Base-by-base conservation (phyloP, 257 asterid species). In the Solanum piurae region DNA sequence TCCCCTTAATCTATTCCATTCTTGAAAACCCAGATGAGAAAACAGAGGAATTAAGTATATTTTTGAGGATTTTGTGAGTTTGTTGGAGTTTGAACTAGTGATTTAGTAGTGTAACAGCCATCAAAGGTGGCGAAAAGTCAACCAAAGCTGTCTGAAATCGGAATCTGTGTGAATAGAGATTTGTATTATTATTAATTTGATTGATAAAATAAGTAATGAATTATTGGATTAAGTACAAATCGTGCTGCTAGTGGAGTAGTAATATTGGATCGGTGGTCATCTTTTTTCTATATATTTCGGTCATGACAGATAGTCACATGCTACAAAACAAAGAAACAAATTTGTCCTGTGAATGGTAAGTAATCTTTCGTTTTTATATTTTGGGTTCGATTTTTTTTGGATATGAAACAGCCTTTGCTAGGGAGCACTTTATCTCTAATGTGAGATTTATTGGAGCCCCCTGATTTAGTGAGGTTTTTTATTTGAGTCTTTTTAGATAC, bases 241-340 rank as follows among this genome's bases (percentile, higher is more conserved):
- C 83, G 52, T 74, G 83, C 83, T 74, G 52, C 83, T 2, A 74
- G 83, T 36, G 83, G 83, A 74, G 31, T 36, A 9, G 52, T 21
- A 5, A 29, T 12, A 55, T 11, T 36, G 79, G 79, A 74, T 36
- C 31, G 31, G 49, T 73, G 49, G 1, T 55, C 62, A 55, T 55
- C 25, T 73, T 36, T 36, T 73, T 36, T 14, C 31, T 29, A 29
- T 10, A 55, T 36, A 73, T 72, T 33, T 72, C 34, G 37, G 7
- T 49, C 58, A 46, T 12, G 55, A 55, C 23, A 55, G 10, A 55
- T 55, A 18, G 9, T 6, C n/a, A 18, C 9, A 55, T 18, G n/a
- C 4, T 55, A 55, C n/a, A 52, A 52, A 52, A 52, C 9, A 55
- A 55, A 6, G 9, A 55, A 55, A 6, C 62, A 52, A 52, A 6